Conservation (phyloP, 2,329 filamentous ascomycete genomes). For the Aspergillus fructus region DNA sequence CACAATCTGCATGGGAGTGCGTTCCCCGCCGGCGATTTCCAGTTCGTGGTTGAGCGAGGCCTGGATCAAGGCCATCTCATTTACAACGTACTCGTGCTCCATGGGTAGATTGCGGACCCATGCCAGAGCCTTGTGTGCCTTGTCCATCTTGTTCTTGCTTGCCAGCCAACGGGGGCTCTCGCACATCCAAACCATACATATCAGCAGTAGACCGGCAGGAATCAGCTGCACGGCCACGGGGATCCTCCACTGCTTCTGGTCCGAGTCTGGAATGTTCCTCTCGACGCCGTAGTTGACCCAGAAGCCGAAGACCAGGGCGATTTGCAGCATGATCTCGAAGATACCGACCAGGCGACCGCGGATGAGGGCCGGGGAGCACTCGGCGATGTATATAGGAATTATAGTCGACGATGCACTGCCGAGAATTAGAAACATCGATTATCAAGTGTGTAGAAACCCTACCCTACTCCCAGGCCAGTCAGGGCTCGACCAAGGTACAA, state of each 20-base stretch:
- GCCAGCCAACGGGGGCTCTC: slow-evolving; percentile 68
- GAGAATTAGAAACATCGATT: too few relatives aligned
- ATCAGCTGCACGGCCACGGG: slow-evolving; percentile 35
- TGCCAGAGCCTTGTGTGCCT: slow-evolving; percentile 57
- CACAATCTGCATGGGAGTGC: too few relatives aligned
- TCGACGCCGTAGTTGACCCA: slow-evolving; percentile 56
- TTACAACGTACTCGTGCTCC: slow-evolving; percentile 62
- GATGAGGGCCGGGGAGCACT: slow-evolving; percentile 55
- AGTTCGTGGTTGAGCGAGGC: too few relatives aligned
- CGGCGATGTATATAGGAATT: slow-evolving; percentile 58
- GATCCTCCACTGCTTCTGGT: slow-evolving; percentile 34
- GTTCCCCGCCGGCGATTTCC: too few relatives aligned
- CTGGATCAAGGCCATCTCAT: slow-evolving; percentile 57
- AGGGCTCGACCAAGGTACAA: slow-evolving; percentile 55
- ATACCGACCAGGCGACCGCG: slow-evolving; percentile 55
- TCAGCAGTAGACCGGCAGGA: slow-evolving; percentile 40
- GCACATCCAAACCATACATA: slow-evolving; percentile 60
- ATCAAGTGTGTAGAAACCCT: too few relatives aligned
- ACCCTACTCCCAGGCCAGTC: slow-evolving; percentile 53
- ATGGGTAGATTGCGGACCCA: slow-evolving; percentile 42
- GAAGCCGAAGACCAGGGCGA: slow-evolving; percentile 46
- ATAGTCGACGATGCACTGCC: slow-evolving; percentile 49
- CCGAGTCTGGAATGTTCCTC: slow-evolving; percentile 22
- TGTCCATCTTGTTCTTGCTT: slow-evolving; percentile 64
- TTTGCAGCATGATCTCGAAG: slow-evolving; percentile 54